Percentiles rank a stretch among this genome's conserved stretches.
Evolutionary conservation across 176 grass and related monocot genomes (phyloP).

Genomic region (Juncus effusus): DNA sequence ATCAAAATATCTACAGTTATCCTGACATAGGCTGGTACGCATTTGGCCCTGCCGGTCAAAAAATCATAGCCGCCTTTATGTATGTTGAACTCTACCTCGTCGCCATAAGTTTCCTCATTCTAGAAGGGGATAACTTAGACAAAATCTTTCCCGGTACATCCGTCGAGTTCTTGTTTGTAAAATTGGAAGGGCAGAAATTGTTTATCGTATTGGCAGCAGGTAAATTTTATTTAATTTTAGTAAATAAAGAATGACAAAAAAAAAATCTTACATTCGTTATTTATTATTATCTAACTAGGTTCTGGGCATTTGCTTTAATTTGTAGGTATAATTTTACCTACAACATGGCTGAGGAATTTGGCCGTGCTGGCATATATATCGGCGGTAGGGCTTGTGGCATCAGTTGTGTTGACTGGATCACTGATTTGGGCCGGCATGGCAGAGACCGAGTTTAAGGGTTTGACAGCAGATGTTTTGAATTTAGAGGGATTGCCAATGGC

Average conservation of each 20-base stretch:
- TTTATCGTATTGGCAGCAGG: conserved; percentile 30
- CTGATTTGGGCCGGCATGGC: conserved; percentile 47
- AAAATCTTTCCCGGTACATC: conserved; percentile 34
- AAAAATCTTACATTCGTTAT: too few relatives aligned
- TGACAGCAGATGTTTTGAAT: conserved; percentile 25
- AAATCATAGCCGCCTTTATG: conserved; percentile 41
- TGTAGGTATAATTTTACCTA: conserved; percentile 35
- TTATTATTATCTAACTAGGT: too few relatives aligned
- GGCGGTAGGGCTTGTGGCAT: conserved; percentile 44
- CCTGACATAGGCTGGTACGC: conserved; percentile 49
- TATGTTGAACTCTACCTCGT: conserved; percentile 42
- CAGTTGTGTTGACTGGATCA: conserved; percentile 37
- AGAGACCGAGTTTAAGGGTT: conserved; percentile 33
- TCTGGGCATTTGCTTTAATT: too few relatives aligned
- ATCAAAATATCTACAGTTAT: conserved; percentile 32
- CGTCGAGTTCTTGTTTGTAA: conserved; percentile 14
- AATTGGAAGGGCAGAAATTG: conserved; percentile 37
- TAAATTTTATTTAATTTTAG: too few relatives aligned
- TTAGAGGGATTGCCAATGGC: conserved; percentile 36
- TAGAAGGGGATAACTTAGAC: conserved; percentile 41
- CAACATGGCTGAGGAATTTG: conserved; percentile 49
- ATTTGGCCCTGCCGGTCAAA: conserved; percentile 39
- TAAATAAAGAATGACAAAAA: too few relatives aligned
- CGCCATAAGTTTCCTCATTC: conserved; percentile 32
- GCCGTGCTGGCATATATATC: conserved; percentile 53